These are phyloP conservation scores for Cercospora sp. DNA, from an alignment of 2,329 filamentous ascomycete species.

Conservation along the genomic window DNA sequence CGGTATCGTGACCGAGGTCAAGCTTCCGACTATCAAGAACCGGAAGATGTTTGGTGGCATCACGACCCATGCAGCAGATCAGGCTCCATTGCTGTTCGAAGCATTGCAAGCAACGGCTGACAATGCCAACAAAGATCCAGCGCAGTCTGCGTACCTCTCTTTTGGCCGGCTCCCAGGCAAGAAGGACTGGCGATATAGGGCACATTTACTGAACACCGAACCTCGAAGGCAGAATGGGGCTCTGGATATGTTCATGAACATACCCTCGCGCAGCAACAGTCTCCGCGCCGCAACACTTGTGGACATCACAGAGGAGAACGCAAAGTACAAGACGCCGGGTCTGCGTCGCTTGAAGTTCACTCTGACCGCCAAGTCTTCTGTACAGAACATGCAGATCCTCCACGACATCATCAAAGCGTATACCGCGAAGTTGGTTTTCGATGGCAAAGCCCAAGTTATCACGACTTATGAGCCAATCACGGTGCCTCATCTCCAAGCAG, in stretches of 20 bases:
- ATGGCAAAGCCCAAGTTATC: constrained; percentile 15
- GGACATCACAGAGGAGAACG: constrained; percentile 24
- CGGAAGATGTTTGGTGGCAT: constrained; percentile 34
- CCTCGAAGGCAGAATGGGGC: constrained; percentile 12
- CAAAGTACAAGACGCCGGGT: constrained; percentile 18
- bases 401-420: constrained; percentile 22
- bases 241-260: constrained; percentile 20
- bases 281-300: constrained; percentile 24
- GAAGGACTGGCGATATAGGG: constrained; percentile 21
- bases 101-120: constrained; percentile 18
- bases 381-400: constrained; percentile 20
- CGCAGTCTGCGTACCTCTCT: constrained; percentile 25
- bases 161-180: constrained; percentile 25
- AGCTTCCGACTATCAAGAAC: constrained; percentile 26
- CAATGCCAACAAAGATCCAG: constrained; percentile 11
- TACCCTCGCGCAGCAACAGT: constrained; percentile 21
- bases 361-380: constrained; percentile 21
- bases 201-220: constrained; percentile 29
- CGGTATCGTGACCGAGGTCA: constrained; percentile 35
- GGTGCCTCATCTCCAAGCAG: constrained; percentile 25
- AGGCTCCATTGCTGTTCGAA: constrained; percentile 20
- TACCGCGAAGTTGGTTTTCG: constrained; percentile 16
- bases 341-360: constrained; percentile 29
- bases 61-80: constrained; percentile 18
- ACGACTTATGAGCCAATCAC: constrained; percentile 29